These are phyloP conservation scores for Ophiostoma pallidulum DNA, from an alignment of 2,329 filamentous ascomycete species.

Conservation along the genomic window DNA sequence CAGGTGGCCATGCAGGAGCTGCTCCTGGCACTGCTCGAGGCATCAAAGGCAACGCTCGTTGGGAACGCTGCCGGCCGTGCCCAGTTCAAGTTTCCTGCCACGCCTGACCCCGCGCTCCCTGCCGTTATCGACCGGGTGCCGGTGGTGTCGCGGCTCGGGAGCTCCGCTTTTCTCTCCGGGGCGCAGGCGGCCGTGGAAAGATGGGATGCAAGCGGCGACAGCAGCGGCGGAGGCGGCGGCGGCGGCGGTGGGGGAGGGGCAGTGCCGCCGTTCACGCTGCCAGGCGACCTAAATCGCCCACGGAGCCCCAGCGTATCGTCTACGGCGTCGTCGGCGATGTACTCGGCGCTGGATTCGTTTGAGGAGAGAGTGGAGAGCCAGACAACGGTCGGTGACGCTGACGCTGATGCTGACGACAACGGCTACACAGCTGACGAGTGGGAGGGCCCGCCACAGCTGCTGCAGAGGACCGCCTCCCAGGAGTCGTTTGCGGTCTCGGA, in stretches of 20 bases:
- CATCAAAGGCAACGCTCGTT: not conserved
- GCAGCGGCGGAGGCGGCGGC: too few relatives aligned
- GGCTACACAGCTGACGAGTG: not conserved
- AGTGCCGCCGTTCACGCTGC: too few relatives aligned
- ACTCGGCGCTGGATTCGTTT: conserved; percentile 10
- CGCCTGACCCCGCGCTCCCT: too few relatives aligned
- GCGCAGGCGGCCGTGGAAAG: not conserved
- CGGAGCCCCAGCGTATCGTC: conserved; percentile 1
- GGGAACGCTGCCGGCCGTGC: not conserved
- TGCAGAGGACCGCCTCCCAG: not conserved
- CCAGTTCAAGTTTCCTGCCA: too few relatives aligned
- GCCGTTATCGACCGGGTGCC: conserved; percentile 7
- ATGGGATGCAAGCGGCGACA: too few relatives aligned
- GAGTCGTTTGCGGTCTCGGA: conserved; percentile 13
- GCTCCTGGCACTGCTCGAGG: conserved; percentile 18
- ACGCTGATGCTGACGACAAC: not conserved
- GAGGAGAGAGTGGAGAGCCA: not conserved
- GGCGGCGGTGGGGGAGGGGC: too few relatives aligned
- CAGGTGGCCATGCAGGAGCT: conserved; percentile 19
- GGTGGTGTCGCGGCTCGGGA: not conserved
- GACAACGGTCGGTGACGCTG: not conserved
- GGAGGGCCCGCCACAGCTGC: not conserved
- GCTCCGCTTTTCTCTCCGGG: not conserved
- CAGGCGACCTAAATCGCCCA: too few relatives aligned
- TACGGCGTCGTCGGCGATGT: conserved; percentile 9